Percentiles rank a stretch among this genome's conserved stretches.
Conservation (phyloP, 306 rosid species). For the Cucurbita pepo region DNA sequence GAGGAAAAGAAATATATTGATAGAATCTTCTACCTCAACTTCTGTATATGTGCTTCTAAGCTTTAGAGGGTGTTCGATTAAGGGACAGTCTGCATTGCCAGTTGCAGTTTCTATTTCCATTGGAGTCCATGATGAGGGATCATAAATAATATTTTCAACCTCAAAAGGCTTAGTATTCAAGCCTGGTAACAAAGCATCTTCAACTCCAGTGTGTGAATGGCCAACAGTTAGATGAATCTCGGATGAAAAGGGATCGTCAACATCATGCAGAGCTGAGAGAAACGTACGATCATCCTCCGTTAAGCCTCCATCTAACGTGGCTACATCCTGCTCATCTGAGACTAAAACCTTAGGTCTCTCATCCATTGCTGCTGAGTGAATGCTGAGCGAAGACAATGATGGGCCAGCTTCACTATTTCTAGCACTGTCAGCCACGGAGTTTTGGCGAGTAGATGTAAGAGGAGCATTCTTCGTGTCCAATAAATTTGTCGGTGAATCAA, state of each 20-base stretch:
- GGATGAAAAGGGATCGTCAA: constrained; percentile 18
- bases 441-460: constrained; percentile 12
- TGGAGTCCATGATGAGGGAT: constrained; percentile 75
- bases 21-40: constrained; percentile 38
- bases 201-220: constrained; percentile 15
- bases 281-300: constrained; percentile 39
- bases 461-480: constrained; percentile 16
- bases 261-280: constrained; percentile 39
- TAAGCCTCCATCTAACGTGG: constrained; percentile 12
- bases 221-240: constrained; percentile 17
- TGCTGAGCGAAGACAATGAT: constrained; percentile 11
- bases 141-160: constrained; percentile 18
- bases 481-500: constrained; percentile 17
- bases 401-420: constrained; percentile 15
- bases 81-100: constrained; percentile 49
- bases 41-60: constrained; percentile 72
- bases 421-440: constrained; percentile 15
- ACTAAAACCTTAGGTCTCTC: constrained; percentile 28
- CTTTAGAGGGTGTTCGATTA: constrained; percentile 51
- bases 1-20: neutral
- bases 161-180: constrained; percentile 13
- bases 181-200: constrained; percentile 19
- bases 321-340: constrained; percentile 28
- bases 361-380: constrained; percentile 20
- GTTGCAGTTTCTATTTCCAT: constrained; percentile 68